A percentile compares a stretch with the other conserved stretches of the same genome.
phyloP scores from a whole-genome alignment of 345 rosid genomes.

The Moringa oleifera region DNA sequence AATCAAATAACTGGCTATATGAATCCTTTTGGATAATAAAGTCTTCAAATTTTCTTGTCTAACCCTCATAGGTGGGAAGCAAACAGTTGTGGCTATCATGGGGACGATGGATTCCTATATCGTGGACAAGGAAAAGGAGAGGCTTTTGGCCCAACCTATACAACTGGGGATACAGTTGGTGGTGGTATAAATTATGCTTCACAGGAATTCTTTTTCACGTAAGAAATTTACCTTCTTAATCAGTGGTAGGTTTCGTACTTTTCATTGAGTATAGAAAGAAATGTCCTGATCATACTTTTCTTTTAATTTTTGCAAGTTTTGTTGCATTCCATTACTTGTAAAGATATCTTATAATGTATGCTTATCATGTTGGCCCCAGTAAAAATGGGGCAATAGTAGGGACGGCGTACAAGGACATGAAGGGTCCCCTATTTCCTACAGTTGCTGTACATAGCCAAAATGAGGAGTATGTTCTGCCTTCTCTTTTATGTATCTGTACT shows the following conservation, averaged over 20 bases:
- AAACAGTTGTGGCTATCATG: conserved; percentile 94
- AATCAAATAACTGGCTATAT: too few species aligned
- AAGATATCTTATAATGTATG: conserved; percentile 2
- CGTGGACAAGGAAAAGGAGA: conserved; percentile 76
- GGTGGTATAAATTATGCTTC: conserved; percentile 87
- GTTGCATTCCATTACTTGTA: conserved; percentile 14
- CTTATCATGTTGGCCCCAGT: conserved; percentile 39
- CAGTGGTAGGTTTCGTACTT: conserved; percentile 1
- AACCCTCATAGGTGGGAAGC: conserved; percentile 82
- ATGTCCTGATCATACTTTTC: conserved; percentile 4
- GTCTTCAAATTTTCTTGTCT: conserved; percentile 14
- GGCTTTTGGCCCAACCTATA: conserved; percentile 78
- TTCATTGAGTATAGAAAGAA: not conserved
- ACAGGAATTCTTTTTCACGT: conserved; percentile 94
- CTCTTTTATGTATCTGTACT: conserved; percentile 11
- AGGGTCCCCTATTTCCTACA: conserved; percentile 77
- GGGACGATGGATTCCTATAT: conserved; percentile 84
- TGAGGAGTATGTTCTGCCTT: conserved; percentile 71
- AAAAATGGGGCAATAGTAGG: conserved; percentile 79
- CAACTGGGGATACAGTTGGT: conserved; percentile 75
- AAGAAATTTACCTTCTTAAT: conserved; percentile 23
- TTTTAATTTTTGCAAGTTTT: conserved; percentile 6
- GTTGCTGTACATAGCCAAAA: conserved; percentile 92
- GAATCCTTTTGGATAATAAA: too few species aligned
- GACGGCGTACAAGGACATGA: conserved; percentile 54